phyloP scores from a whole-genome alignment of 805 yeast species.

The Lipomyces mesembrius region DNA sequence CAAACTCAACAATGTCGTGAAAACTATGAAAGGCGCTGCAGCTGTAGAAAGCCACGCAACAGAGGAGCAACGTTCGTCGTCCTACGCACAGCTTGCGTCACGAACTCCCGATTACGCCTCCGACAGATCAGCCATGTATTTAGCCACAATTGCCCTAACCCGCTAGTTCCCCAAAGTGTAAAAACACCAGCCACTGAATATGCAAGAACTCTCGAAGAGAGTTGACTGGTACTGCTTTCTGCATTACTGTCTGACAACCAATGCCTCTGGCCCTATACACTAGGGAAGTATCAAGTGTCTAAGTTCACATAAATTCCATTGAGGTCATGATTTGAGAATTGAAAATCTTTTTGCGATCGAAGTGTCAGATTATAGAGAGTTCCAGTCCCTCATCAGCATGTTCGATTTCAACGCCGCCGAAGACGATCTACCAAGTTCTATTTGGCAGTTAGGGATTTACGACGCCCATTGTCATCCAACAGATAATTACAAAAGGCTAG shows the following conservation, averaged over 20 bases:
- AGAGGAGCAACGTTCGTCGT: not conserved
- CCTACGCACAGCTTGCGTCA: not conserved
- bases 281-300: too few relatives aligned
- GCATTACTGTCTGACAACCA: too few relatives aligned
- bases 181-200: not conserved
- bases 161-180: not conserved
- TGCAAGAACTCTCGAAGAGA: too few relatives aligned
- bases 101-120: not conserved
- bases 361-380: not conserved
- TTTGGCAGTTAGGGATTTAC: constrained; percentile 26
- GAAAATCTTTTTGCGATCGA: not conserved
- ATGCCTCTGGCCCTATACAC: too few relatives aligned
- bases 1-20: not conserved
- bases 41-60: not conserved
- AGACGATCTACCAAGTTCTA: not conserved
- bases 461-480: constrained; percentile 53
- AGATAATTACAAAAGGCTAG: constrained; percentile 41
- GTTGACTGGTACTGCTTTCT: too few relatives aligned
- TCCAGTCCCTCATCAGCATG: not conserved
- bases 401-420: not conserved
- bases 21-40: not conserved
- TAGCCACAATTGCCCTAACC: not conserved
- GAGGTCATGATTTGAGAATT: not conserved
- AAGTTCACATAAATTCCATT: too few relatives aligned
- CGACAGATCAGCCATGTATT: not conserved